phyloP scores from a whole-genome alignment of 805 yeast genomes.

The Lachancea kluyveri region DNA sequence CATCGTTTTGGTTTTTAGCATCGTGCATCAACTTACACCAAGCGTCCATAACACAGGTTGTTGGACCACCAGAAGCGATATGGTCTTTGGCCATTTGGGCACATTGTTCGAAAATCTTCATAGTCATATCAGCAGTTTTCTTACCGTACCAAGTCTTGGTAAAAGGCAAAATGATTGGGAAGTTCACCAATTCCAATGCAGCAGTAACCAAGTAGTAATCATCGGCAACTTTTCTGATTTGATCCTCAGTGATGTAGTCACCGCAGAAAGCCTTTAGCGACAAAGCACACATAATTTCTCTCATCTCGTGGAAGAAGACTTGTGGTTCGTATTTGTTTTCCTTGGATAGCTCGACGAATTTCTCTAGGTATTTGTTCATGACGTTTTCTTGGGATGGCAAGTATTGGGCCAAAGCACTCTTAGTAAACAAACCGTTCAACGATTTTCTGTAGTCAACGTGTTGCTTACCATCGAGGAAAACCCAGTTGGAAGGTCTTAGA shows the following conservation, averaged over 20 bases:
- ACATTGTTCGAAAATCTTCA: constrained; percentile 85
- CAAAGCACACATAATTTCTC: constrained; percentile 93
- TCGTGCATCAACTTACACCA: constrained; percentile 87
- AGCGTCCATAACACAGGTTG: constrained; percentile 89
- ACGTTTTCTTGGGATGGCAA: constrained; percentile 78
- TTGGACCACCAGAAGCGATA: constrained; percentile 69
- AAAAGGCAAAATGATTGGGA: constrained; percentile 93
- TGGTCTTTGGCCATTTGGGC: constrained; percentile 82
- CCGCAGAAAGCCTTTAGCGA: constrained; percentile 95
- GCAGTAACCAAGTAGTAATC: constrained; percentile 90
- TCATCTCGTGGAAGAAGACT: constrained; percentile 85
- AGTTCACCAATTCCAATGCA: constrained; percentile 94
- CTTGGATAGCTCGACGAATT: constrained; percentile 51
- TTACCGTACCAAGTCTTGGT: constrained; percentile 98
- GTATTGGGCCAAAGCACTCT: constrained; percentile 74
- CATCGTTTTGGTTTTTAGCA: constrained; percentile 43
- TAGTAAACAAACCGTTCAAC: constrained; percentile 83
- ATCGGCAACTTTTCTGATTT: constrained; percentile 82
- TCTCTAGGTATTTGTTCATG: constrained; percentile 75
- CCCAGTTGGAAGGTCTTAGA: constrained; percentile 95
- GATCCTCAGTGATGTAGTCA: constrained; percentile 86
- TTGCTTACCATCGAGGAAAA: constrained; percentile 91
- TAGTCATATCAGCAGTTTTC: constrained; percentile 86
- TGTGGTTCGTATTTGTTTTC: constrained; percentile 49
- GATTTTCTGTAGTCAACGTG: constrained; percentile 91